phyloP scores from a whole-genome alignment of 2,329 filamentous ascomycete species.

The Xylaria sp. region DNA sequence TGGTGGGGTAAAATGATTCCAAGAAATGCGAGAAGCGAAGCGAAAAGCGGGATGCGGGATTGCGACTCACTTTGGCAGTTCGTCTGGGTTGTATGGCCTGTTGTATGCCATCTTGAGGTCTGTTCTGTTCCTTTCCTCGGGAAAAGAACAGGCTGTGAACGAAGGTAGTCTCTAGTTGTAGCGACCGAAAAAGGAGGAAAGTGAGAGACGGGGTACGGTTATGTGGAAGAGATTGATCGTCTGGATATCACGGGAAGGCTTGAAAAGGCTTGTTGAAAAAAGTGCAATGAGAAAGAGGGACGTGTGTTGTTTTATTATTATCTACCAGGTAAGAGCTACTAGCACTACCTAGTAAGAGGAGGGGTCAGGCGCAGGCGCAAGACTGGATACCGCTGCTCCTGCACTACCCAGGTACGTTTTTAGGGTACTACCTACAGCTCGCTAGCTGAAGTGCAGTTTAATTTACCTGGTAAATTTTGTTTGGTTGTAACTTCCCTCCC shows the following conservation, averaged over 20 bases:
- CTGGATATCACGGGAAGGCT: slow-evolving; percentile 16
- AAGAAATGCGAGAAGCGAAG: too few relatives aligned
- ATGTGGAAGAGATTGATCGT: slow-evolving; percentile 19
- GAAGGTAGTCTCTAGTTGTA: neutral
- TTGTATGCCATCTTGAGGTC: slow-evolving; percentile 85
- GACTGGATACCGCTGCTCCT: slow-evolving; percentile 9
- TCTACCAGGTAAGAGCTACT: neutral
- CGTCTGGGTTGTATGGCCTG: slow-evolving; percentile 90
- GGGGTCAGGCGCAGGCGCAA: slow-evolving; percentile 35
- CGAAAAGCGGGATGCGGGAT: too few relatives aligned
- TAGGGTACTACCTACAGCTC: neutral
- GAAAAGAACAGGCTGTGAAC: neutral
- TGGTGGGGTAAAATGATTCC: slow-evolving; percentile 43
- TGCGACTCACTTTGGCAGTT: slow-evolving; percentile 82
- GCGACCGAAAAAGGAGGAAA: neutral
- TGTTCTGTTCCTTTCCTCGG: slow-evolving; percentile 23
- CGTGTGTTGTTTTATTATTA: slow-evolving; percentile 23
- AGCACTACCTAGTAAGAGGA: slow-evolving; percentile 20
- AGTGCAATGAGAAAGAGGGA: slow-evolving; percentile 16
- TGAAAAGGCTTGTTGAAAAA: slow-evolving; percentile 12
- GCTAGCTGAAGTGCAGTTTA: neutral
- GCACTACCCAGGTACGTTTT: neutral
- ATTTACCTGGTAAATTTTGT: neutral
- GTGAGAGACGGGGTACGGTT: slow-evolving; percentile 8
- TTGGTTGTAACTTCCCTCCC: neutral